Conservation (phyloP, 1,139 yeast species). For the Scheffersomyces segobiensis region DNA sequence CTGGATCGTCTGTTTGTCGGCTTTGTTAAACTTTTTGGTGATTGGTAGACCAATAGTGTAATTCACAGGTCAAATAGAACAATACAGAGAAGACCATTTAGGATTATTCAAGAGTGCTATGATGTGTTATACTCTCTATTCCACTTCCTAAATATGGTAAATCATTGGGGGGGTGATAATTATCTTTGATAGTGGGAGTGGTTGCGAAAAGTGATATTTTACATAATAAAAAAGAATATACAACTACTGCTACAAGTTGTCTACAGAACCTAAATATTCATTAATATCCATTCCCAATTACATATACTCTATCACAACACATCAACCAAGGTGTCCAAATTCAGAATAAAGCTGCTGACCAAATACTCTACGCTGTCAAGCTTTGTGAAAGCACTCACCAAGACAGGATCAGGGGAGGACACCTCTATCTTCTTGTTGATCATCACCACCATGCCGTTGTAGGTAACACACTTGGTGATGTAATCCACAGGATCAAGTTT, state of each 20-base stretch:
- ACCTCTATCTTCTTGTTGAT: slow-evolving; percentile 45
- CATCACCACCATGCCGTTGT: slow-evolving; percentile 43
- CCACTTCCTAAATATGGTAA: too few relatives aligned
- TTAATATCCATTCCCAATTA: not conserved
- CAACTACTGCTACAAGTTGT: not conserved
- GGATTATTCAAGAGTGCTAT: not conserved
- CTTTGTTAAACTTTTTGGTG: not conserved
- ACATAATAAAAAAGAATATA: not conserved
- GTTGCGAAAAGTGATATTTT: not conserved
- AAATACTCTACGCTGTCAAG: slow-evolving; percentile 45
- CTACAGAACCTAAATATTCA: not conserved
- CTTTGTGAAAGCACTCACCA: slow-evolving; percentile 46
- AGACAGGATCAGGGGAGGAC: slow-evolving; percentile 44
- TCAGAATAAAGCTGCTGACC: slow-evolving; percentile 23
- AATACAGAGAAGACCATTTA: not conserved
- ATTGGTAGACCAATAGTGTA: too few relatives aligned
- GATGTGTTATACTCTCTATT: too few relatives aligned
- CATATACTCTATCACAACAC: not conserved
- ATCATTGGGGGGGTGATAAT: too few relatives aligned
- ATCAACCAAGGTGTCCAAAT: slow-evolving; percentile 10
- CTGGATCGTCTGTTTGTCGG: not conserved
- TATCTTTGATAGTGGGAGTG: not conserved
- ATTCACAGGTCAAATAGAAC: not conserved
- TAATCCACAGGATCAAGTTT: slow-evolving; percentile 42
- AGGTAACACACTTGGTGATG: slow-evolving; percentile 46